These are phyloP conservation scores for Kuraishia cidri DNA, from an alignment of 805 yeast genomes.

Conservation along the genomic window DNA sequence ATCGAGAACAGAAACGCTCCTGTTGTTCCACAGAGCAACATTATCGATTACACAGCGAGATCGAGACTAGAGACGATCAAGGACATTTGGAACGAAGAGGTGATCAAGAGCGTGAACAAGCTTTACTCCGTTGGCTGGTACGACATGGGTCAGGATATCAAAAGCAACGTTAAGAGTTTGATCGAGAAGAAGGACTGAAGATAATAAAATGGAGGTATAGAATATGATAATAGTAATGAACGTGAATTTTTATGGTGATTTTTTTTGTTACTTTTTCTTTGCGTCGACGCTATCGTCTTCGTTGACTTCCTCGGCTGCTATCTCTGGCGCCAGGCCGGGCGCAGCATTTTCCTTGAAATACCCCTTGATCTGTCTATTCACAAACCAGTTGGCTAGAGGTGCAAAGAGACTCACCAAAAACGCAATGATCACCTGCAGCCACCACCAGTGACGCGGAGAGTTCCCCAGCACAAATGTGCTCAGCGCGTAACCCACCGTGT, in stretches of 20 bases:
- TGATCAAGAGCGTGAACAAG: conserved; percentile 56
- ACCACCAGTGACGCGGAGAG: conserved; percentile 53
- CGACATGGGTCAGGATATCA: conserved; percentile 25
- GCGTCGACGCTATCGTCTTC: neutral
- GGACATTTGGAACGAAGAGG: conserved; percentile 76
- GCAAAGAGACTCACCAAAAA: conserved; percentile 42
- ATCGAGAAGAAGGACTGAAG: neutral
- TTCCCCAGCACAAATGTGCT: conserved; percentile 60
- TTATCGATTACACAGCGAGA: conserved; percentile 35
- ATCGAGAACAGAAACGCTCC: conserved; percentile 46
- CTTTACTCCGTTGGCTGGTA: conserved; percentile 46
- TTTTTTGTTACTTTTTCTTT: no score
- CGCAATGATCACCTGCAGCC: conserved; percentile 39
- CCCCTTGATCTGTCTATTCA: conserved; percentile 40
- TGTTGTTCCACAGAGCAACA: conserved; percentile 33
- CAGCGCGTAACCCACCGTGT: conserved; percentile 76
- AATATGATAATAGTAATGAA: no score
- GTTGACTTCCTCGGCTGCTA: neutral
- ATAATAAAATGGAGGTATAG: neutral
- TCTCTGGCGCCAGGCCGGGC: neutral
- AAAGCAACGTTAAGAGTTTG: conserved; percentile 15
- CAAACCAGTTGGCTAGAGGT: conserved; percentile 48
- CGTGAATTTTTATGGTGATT: no score
- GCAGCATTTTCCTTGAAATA: conserved; percentile 26
- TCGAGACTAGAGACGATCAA: conserved; percentile 50